Evolutionary conservation across 129 eudicot genomes (phyloP).

Genomic region (Escallonia herrerae): DNA sequence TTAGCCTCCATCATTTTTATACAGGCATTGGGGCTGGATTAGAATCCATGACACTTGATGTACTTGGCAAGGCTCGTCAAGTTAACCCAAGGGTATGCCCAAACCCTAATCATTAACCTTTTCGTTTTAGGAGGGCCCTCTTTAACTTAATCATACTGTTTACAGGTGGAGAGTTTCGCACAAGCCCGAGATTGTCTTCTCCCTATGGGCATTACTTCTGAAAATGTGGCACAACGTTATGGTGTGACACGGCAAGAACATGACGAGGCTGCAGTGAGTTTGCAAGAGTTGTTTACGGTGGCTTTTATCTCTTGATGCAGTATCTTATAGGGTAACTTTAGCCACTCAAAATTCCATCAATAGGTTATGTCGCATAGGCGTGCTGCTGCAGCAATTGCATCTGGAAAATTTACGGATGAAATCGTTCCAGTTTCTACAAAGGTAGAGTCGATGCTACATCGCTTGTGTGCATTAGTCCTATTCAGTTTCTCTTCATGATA

Average conservation of each 20-base stretch:
- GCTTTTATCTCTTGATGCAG: not conserved
- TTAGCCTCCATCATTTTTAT: constrained; percentile 5
- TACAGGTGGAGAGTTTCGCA: constrained; percentile 45
- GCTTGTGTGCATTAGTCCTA: not conserved
- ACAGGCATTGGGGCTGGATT: constrained; percentile 67
- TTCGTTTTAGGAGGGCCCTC: not conserved
- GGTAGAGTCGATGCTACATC: constrained; percentile 18
- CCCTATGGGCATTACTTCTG: constrained; percentile 75
- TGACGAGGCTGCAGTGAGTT: constrained; percentile 64
- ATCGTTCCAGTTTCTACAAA: constrained; percentile 58
- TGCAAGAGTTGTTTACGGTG: not conserved
- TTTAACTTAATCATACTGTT: not conserved
- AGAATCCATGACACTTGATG: constrained; percentile 50
- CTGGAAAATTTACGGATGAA: constrained; percentile 62
- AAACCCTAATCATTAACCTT: not conserved
- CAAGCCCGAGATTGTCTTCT: constrained; percentile 72
- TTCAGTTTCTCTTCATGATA: not conserved
- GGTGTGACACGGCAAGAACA: constrained; percentile 66
- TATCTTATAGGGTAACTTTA: not conserved
- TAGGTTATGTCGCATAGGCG: constrained; percentile 57
- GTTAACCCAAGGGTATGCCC: constrained; percentile 47
- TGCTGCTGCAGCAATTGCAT: constrained; percentile 59
- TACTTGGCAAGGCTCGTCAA: constrained; percentile 18
- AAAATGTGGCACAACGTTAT: constrained; percentile 60
- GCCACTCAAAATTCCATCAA: not conserved